Base-by-base conservation (phyloP, 345 rosid genomes). In the Orychophragmus violaceus region DNA sequence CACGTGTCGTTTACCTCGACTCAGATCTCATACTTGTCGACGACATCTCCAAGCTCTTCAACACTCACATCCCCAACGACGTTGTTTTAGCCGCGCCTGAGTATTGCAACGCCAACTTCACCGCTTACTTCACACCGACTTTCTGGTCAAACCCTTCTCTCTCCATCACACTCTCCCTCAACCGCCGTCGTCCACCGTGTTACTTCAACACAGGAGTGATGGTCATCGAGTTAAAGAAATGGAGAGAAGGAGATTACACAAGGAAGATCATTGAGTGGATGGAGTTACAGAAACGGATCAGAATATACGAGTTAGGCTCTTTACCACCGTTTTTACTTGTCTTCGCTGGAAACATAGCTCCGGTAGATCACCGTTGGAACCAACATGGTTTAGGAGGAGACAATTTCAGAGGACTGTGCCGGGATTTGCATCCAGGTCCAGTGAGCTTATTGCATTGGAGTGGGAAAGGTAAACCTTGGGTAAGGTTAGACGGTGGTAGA, bases 201-300 rank as follows among this genome's bases (percentile, higher is more conserved):
- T 89, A 89, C 79, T 89, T 89, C 51, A 89, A 90, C 81, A 90
- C 97, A 0, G 95, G 97, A 14, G 97, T 90, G 11, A 90, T 90
- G 97, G 95, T 90, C 11, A 85, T 85, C n/a, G 90, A 87, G 68
- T 70, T 90, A 35, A 64, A 59, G 59, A 68, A 85, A 42, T 90
- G 97, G 97, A 54, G 88, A 6, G 70, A 66, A 28, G 95, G 90
- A 30, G 97, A 79, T 23, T 87, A 74, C 64, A 90, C 92, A 2
- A 80, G 76, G 19, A 84, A 76, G 71, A 84, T 90, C n/a, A 80
- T 85, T 1, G 97, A 90, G 44, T 90, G 97, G 97, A 87, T 90
- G 97, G 97, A 90, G 83, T 63, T 90, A 5, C 92, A 90, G 25
- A 90, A 90, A 74, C 58, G 97, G 64, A 86, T 86, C 58, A 78